Base-by-base conservation (phyloP, 2,329 filamentous ascomycete genomes). In the Colletotrichum tanaceti region DNA sequence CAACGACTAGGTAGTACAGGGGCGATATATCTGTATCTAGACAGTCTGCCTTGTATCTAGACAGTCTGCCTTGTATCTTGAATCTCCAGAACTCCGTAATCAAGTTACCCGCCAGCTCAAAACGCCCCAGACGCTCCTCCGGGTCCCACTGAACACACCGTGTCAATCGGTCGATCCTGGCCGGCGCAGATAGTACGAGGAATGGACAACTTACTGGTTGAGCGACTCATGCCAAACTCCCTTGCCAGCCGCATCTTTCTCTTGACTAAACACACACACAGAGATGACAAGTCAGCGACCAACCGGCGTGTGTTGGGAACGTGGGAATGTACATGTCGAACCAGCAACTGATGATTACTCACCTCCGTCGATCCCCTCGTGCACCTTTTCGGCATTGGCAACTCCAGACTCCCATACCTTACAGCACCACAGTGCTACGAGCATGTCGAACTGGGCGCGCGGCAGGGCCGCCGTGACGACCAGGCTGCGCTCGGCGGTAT, bases 291-390 rank as follows among this genome's bases (percentile, higher is more conserved):
- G 58, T 60, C 32, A 60, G 58, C 43, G 32, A 38, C 47, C 24
- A 50, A 50, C n/a, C 24, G 47, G 24, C 47, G 14, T 50, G n/a
- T n/a, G n/a, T n/a, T n/a, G n/a, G n/a, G n/a, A n/a, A n/a, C n/a
- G 16, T 50, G n/a, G 24, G 47, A 50, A 32, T 50, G 47, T 39
- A 13, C n/a, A 49, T 11, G n/a, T 24, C n/a, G n/a, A n/a, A n/a
- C n/a, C n/a, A n/a, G n/a, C 32, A 41, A 50, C 24, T n/a, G 24
- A 50, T n/a, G n/a, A n/a, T 32, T 13, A 11, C 24, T 54, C 49
- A 57, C 60, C 52, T n/a, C 60, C 60, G 16, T 63, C 52, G 44
- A 63, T 46, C 11, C 60, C 60, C 43, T 63, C 52, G 44, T 63
- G 60, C 28, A 63, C 43, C 43, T 63, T 63, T 54, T 57, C 52